phyloP scores from a whole-genome alignment of 306 rosid genomes.

The Acacia crassicarpa region DNA sequence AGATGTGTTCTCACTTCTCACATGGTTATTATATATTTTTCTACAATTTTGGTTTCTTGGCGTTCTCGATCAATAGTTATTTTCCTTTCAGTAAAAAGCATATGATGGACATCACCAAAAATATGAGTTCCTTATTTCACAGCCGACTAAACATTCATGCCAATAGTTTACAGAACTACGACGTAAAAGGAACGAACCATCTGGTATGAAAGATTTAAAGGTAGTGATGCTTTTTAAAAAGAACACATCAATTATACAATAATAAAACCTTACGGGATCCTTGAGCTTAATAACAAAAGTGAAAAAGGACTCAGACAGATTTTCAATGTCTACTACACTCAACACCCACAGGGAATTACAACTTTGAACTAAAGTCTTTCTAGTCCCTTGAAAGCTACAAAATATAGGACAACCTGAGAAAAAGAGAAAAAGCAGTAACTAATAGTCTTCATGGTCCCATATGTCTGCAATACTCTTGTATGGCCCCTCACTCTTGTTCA shows the following conservation, averaged over 20 bases:
- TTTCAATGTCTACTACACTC: background rate
- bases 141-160: background rate
- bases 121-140: background rate
- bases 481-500: constrained; percentile 28
- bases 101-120: background rate
- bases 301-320: background rate
- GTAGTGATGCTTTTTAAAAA: background rate
- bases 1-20: too few relatives aligned
- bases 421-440: background rate
- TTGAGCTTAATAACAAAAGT: background rate
- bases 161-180: background rate
- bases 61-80: background rate
- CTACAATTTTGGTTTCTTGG: background rate
- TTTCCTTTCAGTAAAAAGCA: background rate
- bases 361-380: background rate
- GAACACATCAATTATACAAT: background rate
- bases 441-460: constrained; percentile 54
- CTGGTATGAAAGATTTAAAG: background rate
- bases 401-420: background rate
- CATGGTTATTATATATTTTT: too few relatives aligned
- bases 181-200: background rate
- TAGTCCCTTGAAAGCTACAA: background rate
- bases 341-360: background rate
- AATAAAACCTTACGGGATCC: background rate
- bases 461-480: constrained; percentile 35